Evolutionary conservation across 1,284 basidiomycete species (phyloP).

Genomic region (Psilocybe mexicana): DNA sequence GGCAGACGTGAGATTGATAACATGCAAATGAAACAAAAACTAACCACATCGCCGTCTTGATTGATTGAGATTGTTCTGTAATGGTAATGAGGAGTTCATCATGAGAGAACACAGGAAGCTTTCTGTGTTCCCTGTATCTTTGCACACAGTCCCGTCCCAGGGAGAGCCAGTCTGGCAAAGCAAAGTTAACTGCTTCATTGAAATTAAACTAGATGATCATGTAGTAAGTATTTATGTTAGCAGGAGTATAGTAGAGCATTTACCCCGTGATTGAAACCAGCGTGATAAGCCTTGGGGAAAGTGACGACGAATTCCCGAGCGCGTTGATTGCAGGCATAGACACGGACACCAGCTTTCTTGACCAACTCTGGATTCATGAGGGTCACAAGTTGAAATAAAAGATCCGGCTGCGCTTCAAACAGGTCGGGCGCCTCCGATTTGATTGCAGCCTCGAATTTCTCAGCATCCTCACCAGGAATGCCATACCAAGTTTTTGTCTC

Average conservation of each 20-base stretch:
- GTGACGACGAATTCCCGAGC: conserved; percentile 98
- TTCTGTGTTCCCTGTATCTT: conserved; percentile 87
- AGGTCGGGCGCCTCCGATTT: conserved; percentile 94
- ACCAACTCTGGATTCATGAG: conserved; percentile 95
- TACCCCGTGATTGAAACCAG: conserved; percentile 97
- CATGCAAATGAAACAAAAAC: conserved; percentile 30
- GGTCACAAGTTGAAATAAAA: conserved; percentile 97
- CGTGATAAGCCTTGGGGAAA: conserved; percentile 98
- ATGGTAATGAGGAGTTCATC: conserved; percentile 96
- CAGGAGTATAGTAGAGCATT: conserved; percentile 30
- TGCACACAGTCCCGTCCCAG: conserved; percentile 86
- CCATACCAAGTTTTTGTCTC: conserved; percentile 99
- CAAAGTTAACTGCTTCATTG: conserved; percentile 99
- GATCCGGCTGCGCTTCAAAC: conserved; percentile 97
- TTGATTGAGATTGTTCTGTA: conserved; percentile 90
- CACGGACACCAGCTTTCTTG: conserved; percentile 87
- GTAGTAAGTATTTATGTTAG: conserved; percentile 14
- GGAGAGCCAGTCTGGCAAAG: conserved; percentile 93
- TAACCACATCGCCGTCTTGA: conserved; percentile 91
- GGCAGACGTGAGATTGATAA: conserved; percentile 16
- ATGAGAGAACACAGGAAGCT: conserved; percentile 97
- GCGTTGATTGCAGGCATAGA: conserved; percentile 94
- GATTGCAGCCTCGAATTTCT: conserved; percentile 96
- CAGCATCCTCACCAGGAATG: conserved; percentile 91
- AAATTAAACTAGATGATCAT: conserved; percentile 77